Base-by-base conservation (phyloP, 148 eudicot genomes). In the Rhododendron kiyosumense region DNA sequence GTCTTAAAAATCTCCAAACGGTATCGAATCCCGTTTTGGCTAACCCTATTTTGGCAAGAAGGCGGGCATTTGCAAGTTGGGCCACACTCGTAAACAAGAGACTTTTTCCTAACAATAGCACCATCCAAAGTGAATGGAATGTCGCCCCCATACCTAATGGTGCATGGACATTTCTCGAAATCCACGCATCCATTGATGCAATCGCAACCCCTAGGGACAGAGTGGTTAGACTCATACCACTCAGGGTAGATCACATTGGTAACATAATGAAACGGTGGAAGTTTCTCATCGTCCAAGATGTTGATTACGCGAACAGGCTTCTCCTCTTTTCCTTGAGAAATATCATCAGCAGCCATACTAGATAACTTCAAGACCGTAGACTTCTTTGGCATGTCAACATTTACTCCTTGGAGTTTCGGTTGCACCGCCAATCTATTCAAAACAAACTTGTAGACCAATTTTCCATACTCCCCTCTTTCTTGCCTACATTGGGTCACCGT, bases 381-480 rank as follows among this genome's bases (percentile, higher is more conserved):
- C n/a, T 63, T 74, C 15, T 38, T 54, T 11, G 73, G n/a, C 17
- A 4, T 61, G 18, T 11, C 4, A 81, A 52, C 11, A 9, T 34
- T 54, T 61, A 43, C 22, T 13, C 3, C 13, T 83, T 32, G 14
- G 74, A 82, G 80, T 30, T 49, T 77, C 12, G 90, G 85, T 81
- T 92, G 96, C 17, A 85, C 89, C 9, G 86, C 82, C 7, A 83
- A 54, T 81, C 92, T 92, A 4, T 81, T 13, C 76, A 93, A 38
- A 41, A 85, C 84, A 43, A 92, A 95, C 90, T 81, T 91, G 48
- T 71, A 93, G 4, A 90, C 88, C 90, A 89, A 14, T n/a, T 90
- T 92, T 14, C 90, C 90, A n/a, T 48, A 36, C 11, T 34, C 4
- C 30, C 80, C 85, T 79, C 76, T 88, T 86, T 85, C 89, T 84